Evolutionary conservation across 2,329 filamentous ascomycete species (phyloP), one percentile per base, ranked within the genome.

Genomic region (Cladophialophora psammophila): DNA sequence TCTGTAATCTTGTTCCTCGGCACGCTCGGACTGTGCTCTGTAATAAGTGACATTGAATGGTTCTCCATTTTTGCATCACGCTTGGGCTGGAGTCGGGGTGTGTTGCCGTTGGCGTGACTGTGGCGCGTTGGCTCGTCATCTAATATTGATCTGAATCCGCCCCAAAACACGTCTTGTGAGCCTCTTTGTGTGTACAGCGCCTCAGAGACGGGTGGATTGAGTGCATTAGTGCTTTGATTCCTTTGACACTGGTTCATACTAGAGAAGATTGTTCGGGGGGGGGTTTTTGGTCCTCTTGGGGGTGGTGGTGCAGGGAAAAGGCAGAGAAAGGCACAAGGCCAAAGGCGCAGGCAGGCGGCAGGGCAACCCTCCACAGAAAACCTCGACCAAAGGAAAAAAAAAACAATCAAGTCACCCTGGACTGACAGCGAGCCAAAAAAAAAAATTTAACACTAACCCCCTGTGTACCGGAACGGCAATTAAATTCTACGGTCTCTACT

Each of bases 41-140:
- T 70, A 70, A 70, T 68, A 68, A 66, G 60, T 68, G 66, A 60
- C 63, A 64, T 67, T 65, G 68, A 64, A 68, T 70, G 68, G 67
- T 71, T 45, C 68, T 68, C 61, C 62, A 64, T 69, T 42, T 65
- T 3, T 66, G 59, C 60, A 55, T 71, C 69, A 69, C 68, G 64
- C 67, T 63, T 71, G 69, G 64, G 61, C 67, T 72, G 71, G 69
- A 71, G 67, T 70, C 63, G 64, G 69, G 69, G 65, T 68, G 45
- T 50, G 59, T 56, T 71, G 65, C 63, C 61, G 65, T 69, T 67
- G 71, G 60, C 71, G 71, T 72, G 71, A 72, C 68, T 65, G 66
- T 62, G 64, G 71, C 71, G 68, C 65, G 67, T 69, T 71, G 68
- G 63, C 63, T 66, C 63, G 60, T 55, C 67, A 69, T 67, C 65